A percentile compares a stretch with the other conserved stretches of the same genome.
Conservation (phyloP, 352 stramenopile species). For the Globisporangium rhizosaccharum region DNA sequence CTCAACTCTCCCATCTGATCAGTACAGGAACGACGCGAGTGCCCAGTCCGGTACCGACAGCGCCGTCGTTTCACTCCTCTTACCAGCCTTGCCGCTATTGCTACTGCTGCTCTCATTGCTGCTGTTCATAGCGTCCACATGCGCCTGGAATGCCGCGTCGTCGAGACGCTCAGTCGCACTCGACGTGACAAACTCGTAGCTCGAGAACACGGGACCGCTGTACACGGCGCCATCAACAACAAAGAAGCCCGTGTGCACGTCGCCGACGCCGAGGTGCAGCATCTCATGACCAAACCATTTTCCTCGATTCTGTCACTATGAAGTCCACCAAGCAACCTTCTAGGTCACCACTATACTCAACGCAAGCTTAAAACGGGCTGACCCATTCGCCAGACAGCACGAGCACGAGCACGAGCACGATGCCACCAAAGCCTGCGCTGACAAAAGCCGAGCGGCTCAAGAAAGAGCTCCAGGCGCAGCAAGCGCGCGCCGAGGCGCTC, state of each 20-base stretch:
- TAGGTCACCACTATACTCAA: too few relatives aligned
- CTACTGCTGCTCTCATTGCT: too few relatives aligned
- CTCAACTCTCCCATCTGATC: neutral
- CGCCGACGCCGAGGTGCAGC: too few relatives aligned
- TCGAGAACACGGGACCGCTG: neutral
- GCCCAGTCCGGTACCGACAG: neutral
- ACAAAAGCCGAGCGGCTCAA: constrained; percentile 44
- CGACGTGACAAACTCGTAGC: neutral
- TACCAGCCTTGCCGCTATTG: too few relatives aligned
- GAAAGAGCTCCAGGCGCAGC: constrained; percentile 59
- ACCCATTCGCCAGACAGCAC: too few relatives aligned
- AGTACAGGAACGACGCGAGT: neutral
- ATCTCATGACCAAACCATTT: too few relatives aligned
- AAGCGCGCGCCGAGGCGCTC: constrained; percentile 53
- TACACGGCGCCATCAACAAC: neutral
- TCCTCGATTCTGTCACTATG: too few relatives aligned
- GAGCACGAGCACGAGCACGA: neutral
- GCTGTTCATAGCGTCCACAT: neutral
- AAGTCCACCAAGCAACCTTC: too few relatives aligned
- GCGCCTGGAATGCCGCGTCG: neutral
- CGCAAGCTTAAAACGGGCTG: too few relatives aligned
- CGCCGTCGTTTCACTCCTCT: neutral
- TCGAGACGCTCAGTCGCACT: neutral
- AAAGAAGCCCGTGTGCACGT: too few relatives aligned
- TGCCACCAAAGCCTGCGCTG: constrained; percentile 10